Percentiles rank a stretch among this genome's conserved stretches.
These are phyloP conservation scores for Fraxinus sp. DNA, from an alignment of 305 asterid species.

Conservation along the genomic window DNA sequence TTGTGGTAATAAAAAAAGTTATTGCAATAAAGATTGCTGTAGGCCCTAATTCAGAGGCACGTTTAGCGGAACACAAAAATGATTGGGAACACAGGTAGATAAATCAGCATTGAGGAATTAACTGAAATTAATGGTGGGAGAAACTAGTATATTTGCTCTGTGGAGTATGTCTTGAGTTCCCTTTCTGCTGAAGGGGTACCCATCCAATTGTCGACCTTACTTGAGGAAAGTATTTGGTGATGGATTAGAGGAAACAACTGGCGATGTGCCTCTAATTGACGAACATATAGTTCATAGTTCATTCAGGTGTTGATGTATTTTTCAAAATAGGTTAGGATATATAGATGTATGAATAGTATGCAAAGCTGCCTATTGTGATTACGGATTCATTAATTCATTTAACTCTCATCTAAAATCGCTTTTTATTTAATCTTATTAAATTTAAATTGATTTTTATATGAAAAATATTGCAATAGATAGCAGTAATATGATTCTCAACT, in stretches of 20 bases:
- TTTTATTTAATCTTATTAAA: background rate
- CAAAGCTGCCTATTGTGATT: background rate
- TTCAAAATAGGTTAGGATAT: background rate
- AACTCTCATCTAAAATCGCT: background rate
- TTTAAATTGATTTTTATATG: background rate
- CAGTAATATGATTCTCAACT: background rate
- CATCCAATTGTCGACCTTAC: background rate
- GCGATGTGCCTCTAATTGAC: background rate
- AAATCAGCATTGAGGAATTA: background rate
- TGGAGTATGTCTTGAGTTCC: background rate
- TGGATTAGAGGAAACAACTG: background rate
- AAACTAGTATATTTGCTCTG: background rate
- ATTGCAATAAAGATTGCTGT: background rate
- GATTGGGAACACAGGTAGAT: background rate
- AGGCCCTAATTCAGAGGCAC: background rate
- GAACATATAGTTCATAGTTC: background rate
- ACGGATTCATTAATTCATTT: background rate
- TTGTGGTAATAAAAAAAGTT: background rate
- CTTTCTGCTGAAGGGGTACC: background rate
- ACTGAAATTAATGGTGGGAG: background rate
- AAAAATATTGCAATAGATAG: background rate
- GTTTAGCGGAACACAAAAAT: background rate
- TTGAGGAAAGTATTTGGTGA: background rate
- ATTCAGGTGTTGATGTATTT: background rate
- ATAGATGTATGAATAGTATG: background rate